phyloP scores from a whole-genome alignment of 352 stramenopile species.

The Thraustochytrium striatum region DNA sequence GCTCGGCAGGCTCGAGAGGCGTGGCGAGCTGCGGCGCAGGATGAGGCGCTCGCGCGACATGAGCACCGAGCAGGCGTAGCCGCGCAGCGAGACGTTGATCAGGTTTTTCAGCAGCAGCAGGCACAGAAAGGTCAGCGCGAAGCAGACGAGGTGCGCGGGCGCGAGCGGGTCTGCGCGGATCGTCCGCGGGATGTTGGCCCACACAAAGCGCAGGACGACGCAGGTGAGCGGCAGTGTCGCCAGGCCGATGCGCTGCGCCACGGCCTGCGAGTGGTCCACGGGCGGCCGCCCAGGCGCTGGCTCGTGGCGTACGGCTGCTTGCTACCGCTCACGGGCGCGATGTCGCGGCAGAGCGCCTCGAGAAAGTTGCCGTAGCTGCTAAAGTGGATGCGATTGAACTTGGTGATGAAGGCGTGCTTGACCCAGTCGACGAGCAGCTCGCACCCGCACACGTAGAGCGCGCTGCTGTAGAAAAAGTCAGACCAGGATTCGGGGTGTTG shows the following conservation, averaged over 20 bases:
- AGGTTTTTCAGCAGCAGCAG: conserved; percentile 25
- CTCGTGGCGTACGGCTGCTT: conserved; percentile 68
- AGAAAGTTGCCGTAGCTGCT: conserved; percentile 90
- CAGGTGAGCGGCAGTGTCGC: conserved; percentile 88
- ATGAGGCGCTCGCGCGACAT: conserved; percentile 34
- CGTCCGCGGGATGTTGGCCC: neutral
- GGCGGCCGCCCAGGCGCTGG: conserved; percentile 71
- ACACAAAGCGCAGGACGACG: conserved; percentile 64
- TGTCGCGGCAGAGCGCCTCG: conserved; percentile 85
- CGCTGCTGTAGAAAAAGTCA: conserved; percentile 37
- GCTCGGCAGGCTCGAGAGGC: conserved; percentile 15
- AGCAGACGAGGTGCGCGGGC: neutral
- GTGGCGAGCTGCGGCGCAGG: conserved; percentile 29
- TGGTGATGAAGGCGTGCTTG: conserved; percentile 98
- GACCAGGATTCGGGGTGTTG: conserved; percentile 62
- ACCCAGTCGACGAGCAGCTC: conserved; percentile 96
- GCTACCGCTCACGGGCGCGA: conserved; percentile 54
- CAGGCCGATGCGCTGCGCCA: conserved; percentile 84
- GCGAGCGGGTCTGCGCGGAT: conserved; percentile 23
- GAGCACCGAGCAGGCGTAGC: conserved; percentile 21
- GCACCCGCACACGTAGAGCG: conserved; percentile 65
- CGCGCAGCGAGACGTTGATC: conserved; percentile 37
- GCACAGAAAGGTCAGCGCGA: neutral
- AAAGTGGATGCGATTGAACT: conserved; percentile 94
- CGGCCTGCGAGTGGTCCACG: conserved; percentile 87